Base-by-base conservation (phyloP, 1,139 yeast species). In the Kurtzmaniella quercitrusa region DNA sequence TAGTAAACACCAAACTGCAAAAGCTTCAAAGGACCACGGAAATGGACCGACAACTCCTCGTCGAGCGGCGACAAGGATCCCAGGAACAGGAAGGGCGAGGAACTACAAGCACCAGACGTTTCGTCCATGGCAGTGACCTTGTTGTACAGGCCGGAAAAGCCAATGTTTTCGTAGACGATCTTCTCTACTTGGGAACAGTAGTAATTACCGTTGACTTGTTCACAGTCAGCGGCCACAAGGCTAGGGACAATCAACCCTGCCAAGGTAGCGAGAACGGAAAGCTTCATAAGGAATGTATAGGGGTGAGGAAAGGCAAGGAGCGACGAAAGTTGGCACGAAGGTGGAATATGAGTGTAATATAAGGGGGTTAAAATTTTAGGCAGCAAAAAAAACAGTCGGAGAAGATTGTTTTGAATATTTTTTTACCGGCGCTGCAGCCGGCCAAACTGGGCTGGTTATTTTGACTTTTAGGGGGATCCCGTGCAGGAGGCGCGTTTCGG, bases 121-220 rank as follows among this genome's bases (percentile, higher is more conserved):
- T 75, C 75, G 54, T 78, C 63, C 65, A 72, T 70, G 27, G 70
- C 66, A 55, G 78, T 75, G 44, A 86, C 87, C 41, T 82, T 81
- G 47, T 65, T 66, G 63, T 78, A 86, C 41, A 75, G 63, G 40
- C 94, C 94, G 10, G 77, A 66, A 57, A 72, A 85, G 3, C 94
- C 94, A 40, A 85, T 77, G 51, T 81, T 80, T 45, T 73, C 56
- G 73, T 86, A 93, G 48, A 74, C 69, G 52, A 91, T 77, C 53
- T 87, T 89, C 49, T 68, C 58, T 47, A 89, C 86, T 51, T 79
- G 63, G 51, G 77, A 66, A 69, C 97, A 89, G 77, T 85, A 90
- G 73, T 84, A 86, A 76, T 88, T 89, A 51, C 96, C 96, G 48
- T 66, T 73, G 42, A 68, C 69, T 50, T 66, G 62, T 38, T 70